Base-by-base conservation (phyloP, 371 early-diverging fungal species). In the Mortierella sp. region DNA sequence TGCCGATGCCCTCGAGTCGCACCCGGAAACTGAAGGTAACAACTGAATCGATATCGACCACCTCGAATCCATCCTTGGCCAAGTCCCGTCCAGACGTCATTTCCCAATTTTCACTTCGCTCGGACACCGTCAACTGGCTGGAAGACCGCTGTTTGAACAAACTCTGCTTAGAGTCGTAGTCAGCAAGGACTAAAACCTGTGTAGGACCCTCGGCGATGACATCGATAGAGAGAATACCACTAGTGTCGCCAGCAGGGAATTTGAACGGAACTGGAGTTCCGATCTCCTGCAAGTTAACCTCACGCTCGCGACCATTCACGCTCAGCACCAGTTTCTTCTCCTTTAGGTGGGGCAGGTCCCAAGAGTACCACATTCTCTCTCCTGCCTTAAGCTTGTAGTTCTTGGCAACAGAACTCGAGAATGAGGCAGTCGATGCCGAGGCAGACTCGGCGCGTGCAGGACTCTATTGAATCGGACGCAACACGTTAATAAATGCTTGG, bases 281-380 rank as follows among this genome's bases (percentile, higher is more conserved):
- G 54, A 99, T 95, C 75, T 97, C 96, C 69, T 93, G 91, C 37
- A 95, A 59, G 50, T 93, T 94, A 49, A 97, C 87, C 12, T 88
- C 84, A 31, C 96, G 84, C 55, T 93, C 91, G 7, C 82, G 76
- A 9, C 92, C 94, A 57, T 89, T 87, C 6, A 93, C 89, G 27
- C 80, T 82, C 26, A 97, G 51, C 17, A 91, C 89, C 41, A 97
- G 75, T 9, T 85, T 80, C 70, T 95, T 97, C n/a, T 88, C 84
- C 24, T 84, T 81, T 4, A 87, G 79, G 9, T 93, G 89, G 19
- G 99, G 99, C 60, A 89, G 80, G 66, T 99, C 99, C 97, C 97
- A 98, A 1, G 99, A 91, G 61, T 97, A 99, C n/a, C 89, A 85
- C 60, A 91, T 81, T 2, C 90, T 79, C 64, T 88, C 82, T 12